Base-by-base conservation (phyloP, 257 asterid genomes). In the Fraxinus americana region DNA sequence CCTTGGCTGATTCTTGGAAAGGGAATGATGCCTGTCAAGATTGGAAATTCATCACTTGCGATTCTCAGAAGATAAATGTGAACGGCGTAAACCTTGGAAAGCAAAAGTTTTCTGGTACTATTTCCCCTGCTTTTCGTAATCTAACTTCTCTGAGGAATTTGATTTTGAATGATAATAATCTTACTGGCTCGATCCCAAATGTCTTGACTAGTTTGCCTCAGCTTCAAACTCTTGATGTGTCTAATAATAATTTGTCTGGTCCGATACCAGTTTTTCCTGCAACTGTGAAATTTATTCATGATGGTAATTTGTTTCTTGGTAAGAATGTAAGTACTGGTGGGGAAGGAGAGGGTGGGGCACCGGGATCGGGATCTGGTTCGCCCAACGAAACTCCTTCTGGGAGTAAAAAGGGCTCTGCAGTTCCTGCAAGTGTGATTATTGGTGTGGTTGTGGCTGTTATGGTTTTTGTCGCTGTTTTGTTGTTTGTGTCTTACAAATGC, bases 401-500 rank as follows among this genome's bases (percentile, higher is more conserved):
- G 41, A 82, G 85, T 8, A 67, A 87, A 2, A 85, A 80, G 52
- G 41, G 83, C 67, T 81, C 80, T 23, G 63, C 93, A 2, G 79
- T 74, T 78, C 86, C 94, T 2, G 87, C 82, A 35, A 97, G 93
- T 79, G 79, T 91, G 87, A 88, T 93, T 77, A 98, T 84, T 6
- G 98, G 98, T 25, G 92, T 93, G 61, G 85, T 86, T 14, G 80
- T 88, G 57, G 98, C 96, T 29, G 97, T 89, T 29, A 7, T 89
- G 10, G 80, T 91, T n/a, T 90, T 93, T 7, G 39, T 88, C 10
- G 89, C 81, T 32, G 91, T 93, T 73, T 27, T 93, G 32, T 78
- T 90, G 83, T 95, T 88, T 75, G 98, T 93, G 35, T 90, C 91
- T 16, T 91, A 86, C 72, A 95, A 91, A 63, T 93, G 97, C 82